A percentile compares a stretch with the other conserved stretches of the same genome.
These are phyloP conservation scores for Hypericum androsaemum DNA, from an alignment of 345 rosid genomes.

Conservation along the genomic window DNA sequence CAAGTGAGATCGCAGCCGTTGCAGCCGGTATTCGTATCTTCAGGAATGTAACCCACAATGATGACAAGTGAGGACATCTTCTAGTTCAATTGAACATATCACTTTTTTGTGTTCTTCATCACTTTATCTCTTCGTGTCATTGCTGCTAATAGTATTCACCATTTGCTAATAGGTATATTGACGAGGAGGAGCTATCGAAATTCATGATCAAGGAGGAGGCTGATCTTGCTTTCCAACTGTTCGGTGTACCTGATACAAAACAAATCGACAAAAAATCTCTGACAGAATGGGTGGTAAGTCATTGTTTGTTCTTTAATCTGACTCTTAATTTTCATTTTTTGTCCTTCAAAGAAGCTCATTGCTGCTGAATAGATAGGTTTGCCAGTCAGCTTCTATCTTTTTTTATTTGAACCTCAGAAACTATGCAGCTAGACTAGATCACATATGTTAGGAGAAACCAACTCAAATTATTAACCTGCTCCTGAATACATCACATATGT, in stretches of 20 bases:
- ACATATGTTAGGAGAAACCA: no score
- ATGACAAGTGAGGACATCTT: slow-evolving; percentile 1
- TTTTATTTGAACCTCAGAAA: no score
- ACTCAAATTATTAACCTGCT: no score
- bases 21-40: slow-evolving; percentile 1
- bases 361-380: no score
- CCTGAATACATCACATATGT: no score
- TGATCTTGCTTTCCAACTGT: slow-evolving; percentile 57
- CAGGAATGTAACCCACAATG: slow-evolving; percentile 2
- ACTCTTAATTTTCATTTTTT: neutral
- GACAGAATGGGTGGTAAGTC: slow-evolving; percentile 71
- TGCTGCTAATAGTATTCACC: neutral
- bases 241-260: slow-evolving; percentile 49
- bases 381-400: no score
- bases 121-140: slow-evolving; percentile 4
- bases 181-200: slow-evolving; percentile 60
- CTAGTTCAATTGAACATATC: neutral
- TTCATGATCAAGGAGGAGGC: slow-evolving; percentile 90
- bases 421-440: no score
- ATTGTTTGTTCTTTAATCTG: neutral
- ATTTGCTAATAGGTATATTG: slow-evolving; percentile 44
- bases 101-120: neutral
- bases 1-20: neutral
- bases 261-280: slow-evolving; percentile 50
- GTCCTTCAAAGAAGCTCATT: no score